phyloP scores from a whole-genome alignment of 2,329 filamentous ascomycete species.

The Polytolypa hystricis region DNA sequence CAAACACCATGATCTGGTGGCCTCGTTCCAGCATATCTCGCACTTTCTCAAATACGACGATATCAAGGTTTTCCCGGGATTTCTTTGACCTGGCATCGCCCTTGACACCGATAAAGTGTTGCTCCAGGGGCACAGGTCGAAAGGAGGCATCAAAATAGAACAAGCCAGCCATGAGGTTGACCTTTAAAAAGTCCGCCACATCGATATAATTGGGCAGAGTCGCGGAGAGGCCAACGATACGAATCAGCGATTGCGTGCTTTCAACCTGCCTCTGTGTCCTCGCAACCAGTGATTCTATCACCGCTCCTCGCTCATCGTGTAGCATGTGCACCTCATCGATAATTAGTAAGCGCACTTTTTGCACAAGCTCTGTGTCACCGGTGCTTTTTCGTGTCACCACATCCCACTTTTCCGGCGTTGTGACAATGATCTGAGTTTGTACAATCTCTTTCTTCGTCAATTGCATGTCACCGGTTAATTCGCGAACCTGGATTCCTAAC shows the following conservation, averaged over 20 bases:
- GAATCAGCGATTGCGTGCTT: slow-evolving; percentile 92
- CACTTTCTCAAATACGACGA: slow-evolving; percentile 84
- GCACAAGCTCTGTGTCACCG: slow-evolving; percentile 91
- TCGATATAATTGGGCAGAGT: slow-evolving; percentile 95
- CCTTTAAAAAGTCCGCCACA: slow-evolving; percentile 91
- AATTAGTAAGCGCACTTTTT: slow-evolving; percentile 90
- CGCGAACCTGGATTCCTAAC: slow-evolving; percentile 83
- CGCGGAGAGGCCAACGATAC: slow-evolving; percentile 88
- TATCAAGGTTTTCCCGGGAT: slow-evolving; percentile 80
- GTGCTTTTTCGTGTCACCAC: slow-evolving; percentile 95
- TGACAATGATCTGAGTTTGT: slow-evolving; percentile 94
- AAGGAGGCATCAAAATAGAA: slow-evolving; percentile 98
- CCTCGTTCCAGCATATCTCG: slow-evolving; percentile 79
- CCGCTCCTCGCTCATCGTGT: slow-evolving; percentile 91
- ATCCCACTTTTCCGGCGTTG: slow-evolving; percentile 98
- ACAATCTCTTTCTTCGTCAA: slow-evolving; percentile 93
- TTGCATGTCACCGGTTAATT: slow-evolving; percentile 98
- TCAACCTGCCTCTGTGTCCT: slow-evolving; percentile 94
- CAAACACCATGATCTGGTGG: slow-evolving; percentile 99
- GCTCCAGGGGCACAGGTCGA: slow-evolving; percentile 86
- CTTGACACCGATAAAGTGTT: slow-evolving; percentile 94
- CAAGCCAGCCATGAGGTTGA: slow-evolving; percentile 81
- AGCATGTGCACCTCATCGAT: slow-evolving; percentile 99
- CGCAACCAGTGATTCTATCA: slow-evolving; percentile 89
- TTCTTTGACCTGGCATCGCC: slow-evolving; percentile 55